Base-by-base conservation (phyloP, 441 rosid genomes). In the Lepidium campestre region DNA sequence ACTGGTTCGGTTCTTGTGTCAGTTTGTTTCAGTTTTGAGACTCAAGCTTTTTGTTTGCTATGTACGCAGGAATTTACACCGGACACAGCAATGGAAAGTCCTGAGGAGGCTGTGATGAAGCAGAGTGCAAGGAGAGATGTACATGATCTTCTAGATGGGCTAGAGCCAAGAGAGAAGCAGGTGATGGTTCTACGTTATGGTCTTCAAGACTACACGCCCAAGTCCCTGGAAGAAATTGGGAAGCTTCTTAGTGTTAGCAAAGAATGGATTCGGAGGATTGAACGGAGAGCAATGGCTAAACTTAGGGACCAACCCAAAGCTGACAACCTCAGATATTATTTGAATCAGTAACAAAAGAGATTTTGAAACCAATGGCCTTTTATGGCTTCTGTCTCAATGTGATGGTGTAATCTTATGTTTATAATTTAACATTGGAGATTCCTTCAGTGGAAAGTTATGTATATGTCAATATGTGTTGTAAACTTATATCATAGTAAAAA, bases 181-280 rank as follows among this genome's bases (percentile, higher is more conserved):
- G 91, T 91, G 60, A 61, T 89, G 77, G 27, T 80, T 25, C 67
- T 87, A 45, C 82, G 96, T 60, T 82, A 81, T 5, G 93, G 95
- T 45, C 73, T 91, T 44, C 62, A 62, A 18, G 86, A 77, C 69
- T 68, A 79, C 31, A 85, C 63, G 61, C 86, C 89, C 0, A 81
- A 70, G 82, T 86, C 98, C 3, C 86, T 91, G 0, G 94, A 82
- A 76, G 93, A 89, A 83, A 87, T 83, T 37, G 96, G 96, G 40
- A 83, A 73, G 81, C 62, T 69, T 17, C 80, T 87, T 62, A 69
- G 56, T 4, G 93, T 89, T 32, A 91, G 94, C 83, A 91, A 91
- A 77, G 94, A 91, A 75, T 87, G 96, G 94, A 85, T 89, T 50
- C 75, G 98, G 75, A 82, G 74, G 75, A 77, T 87, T 27, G 88